Evolutionary conservation across 371 early-diverging fungal genomes (phyloP), one percentile per base, ranked within the genome.

Genomic region (Syncephalastrum sp.): DNA sequence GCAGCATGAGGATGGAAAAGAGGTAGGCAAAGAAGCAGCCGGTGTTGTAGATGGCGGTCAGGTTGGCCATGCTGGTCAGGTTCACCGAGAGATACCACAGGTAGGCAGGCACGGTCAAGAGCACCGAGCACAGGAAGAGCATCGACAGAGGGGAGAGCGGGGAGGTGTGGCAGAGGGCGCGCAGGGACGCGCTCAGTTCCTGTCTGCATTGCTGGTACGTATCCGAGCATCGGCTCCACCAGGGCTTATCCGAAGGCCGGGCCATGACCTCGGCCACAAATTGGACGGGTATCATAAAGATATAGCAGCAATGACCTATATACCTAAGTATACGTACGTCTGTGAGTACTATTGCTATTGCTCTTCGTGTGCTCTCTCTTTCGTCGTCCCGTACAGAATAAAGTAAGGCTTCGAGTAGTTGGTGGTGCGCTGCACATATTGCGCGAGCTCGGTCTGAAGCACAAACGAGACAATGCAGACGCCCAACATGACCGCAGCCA

Each of bases 11-110:
- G 14, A 91, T 69, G 6, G 90, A 90, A 61, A 92, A 91, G 13
- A 88, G 54, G 56, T 91, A 91, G 8, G 90, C 91, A 68, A 88
- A 92, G 57, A 91, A 90, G 56, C 90, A 90, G 8, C 86, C 79
- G 5, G 86, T 89, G 70, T 92, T 91, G 80, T 88, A 90, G 38
- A 90, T 88, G 17, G 91, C 93, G 0, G 91, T 91, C 33, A 91
- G 65, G 47, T 82, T 90, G 53, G 89, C 80, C 88, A 89, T 90
- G 43, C 86, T 81, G 0, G 86, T 89, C 52, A 89, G 61, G 15
- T 80, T 82, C 42, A 90, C 85, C 5, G 91, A 87, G 42, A 84
- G 65, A 57, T 91, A 92, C 93, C 93, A 92, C n/a, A 89, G 67
- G 59, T 91, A 92, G 15, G 91, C 82, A 8, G 87, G 82, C 4